Evolutionary conservation across 805 yeast species (phyloP).

Genomic region (Metschnikowia corniflorae): DNA sequence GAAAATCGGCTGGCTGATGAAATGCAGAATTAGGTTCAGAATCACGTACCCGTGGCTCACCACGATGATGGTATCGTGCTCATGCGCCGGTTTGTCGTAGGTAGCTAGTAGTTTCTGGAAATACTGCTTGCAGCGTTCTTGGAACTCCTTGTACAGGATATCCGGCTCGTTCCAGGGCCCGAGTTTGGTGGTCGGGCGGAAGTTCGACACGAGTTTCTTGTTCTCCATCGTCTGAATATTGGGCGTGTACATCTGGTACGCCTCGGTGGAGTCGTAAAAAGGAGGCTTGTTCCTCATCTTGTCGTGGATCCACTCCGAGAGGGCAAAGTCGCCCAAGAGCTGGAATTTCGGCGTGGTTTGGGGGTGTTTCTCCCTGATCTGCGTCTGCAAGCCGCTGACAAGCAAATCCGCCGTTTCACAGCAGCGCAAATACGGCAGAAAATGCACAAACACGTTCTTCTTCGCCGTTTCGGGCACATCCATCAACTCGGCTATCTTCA

Average conservation of each 20-base stretch:
- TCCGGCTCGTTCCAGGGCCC: conserved; percentile 44
- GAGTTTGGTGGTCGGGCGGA: conserved; percentile 40
- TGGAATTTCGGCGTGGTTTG: conserved; percentile 34
- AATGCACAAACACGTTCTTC: conserved; percentile 32
- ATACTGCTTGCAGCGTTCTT: conserved; percentile 35
- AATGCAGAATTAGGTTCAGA: conserved; percentile 36
- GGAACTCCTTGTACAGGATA: conserved; percentile 38
- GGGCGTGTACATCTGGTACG: conserved; percentile 44
- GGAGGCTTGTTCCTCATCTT: conserved; percentile 42
- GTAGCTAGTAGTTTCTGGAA: conserved; percentile 41
- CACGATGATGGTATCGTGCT: conserved; percentile 32
- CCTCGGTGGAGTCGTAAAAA: conserved; percentile 41
- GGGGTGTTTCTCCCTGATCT: conserved; percentile 24
- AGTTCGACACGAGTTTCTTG: conserved; percentile 32
- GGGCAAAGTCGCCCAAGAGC: conserved; percentile 42
- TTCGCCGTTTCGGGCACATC: conserved; percentile 15
- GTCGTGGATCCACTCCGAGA: conserved; percentile 46
- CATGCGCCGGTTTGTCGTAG: conserved; percentile 35
- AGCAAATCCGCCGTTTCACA: conserved; percentile 43
- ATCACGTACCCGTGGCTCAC: conserved; percentile 42
- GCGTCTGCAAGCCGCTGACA: conserved; percentile 26
- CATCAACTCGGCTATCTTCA: conserved; percentile 25
- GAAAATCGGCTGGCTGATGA: conserved; percentile 42
- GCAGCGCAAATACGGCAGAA: conserved; percentile 42
- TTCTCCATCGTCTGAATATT: conserved; percentile 36